These are phyloP conservation scores for Solanum chilense DNA, from an alignment of 257 asterid genomes.

Conservation along the genomic window DNA sequence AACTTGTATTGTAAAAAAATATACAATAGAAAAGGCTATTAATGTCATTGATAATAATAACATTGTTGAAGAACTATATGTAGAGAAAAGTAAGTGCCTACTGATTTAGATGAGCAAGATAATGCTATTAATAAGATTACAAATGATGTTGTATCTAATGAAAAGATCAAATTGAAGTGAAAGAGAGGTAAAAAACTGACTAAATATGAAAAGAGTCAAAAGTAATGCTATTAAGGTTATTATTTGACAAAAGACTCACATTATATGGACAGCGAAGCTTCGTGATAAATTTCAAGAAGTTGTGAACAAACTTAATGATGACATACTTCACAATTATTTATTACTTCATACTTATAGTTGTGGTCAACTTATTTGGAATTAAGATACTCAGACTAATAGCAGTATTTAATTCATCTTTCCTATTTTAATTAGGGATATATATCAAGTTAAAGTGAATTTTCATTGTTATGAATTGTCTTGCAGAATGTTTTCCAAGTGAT, in stretches of 20 bases:
- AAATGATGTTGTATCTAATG: background rate
- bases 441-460: background rate
- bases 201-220: background rate
- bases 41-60: no score
- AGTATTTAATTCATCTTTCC: background rate
- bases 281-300: constrained; percentile 3
- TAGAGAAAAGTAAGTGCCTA: background rate
- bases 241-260: background rate
- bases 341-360: background rate
- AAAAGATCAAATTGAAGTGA: no score
- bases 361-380: background rate
- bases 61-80: background rate
- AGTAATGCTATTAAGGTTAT: background rate
- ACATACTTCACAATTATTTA: background rate
- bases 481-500: background rate
- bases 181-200: no score
- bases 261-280: constrained; percentile 3
- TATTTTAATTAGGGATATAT: background rate
- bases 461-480: background rate
- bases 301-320: background rate
- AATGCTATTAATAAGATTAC: no score
- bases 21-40: background rate
- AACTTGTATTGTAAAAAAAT: background rate
- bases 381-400: background rate
- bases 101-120: no score